Evolutionary conservation across 1,139 yeast genomes (phyloP).

Genomic region (Ogataea hybrid): DNA sequence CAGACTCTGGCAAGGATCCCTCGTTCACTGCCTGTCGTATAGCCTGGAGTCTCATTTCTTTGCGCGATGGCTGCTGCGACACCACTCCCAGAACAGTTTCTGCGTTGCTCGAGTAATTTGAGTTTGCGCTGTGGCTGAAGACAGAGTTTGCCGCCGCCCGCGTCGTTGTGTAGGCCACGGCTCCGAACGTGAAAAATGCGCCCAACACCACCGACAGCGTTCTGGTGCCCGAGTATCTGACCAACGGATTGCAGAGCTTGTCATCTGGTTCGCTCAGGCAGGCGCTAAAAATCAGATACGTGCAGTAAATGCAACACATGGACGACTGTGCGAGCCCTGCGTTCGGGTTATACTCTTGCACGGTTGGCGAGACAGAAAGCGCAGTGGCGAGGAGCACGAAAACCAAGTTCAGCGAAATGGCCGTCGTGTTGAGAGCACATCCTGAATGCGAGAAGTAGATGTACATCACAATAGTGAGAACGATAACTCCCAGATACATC

Average conservation of each 20-base stretch:
- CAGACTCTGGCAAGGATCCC: conserved; percentile 93
- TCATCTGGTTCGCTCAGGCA: conserved; percentile 98
- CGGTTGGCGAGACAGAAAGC: conserved; percentile 73
- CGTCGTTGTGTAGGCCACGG: conserved; percentile 96
- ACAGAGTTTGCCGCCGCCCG: conserved; percentile 89
- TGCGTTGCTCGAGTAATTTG: conserved; percentile 21
- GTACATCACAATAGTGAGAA: conserved; percentile 76
- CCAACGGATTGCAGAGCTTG: conserved; percentile 82
- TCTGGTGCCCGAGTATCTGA: conserved; percentile 86
- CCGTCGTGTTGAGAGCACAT: conserved; percentile 88
- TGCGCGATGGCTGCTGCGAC: conserved; percentile 57
- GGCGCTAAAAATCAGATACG: conserved; percentile 89
- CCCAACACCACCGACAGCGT: conserved; percentile 87
- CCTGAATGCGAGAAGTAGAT: conserved; percentile 80
- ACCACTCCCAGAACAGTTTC: conserved; percentile 36
- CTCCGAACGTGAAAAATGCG: conserved; percentile 88
- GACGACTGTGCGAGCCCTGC: conserved; percentile 97
- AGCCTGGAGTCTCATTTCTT: conserved; percentile 84
- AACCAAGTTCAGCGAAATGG: conserved; percentile 73
- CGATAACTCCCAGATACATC: conserved; percentile 76
- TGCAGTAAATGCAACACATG: conserved; percentile 92
- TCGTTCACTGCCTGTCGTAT: conserved; percentile 91
- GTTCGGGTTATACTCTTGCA: conserved; percentile 90
- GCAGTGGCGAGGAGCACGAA: conserved; percentile 62
- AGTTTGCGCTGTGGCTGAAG: conserved; percentile 39